phyloP scores from a whole-genome alignment of 108 stramenopile species.

The Skeletonema menzelii region DNA sequence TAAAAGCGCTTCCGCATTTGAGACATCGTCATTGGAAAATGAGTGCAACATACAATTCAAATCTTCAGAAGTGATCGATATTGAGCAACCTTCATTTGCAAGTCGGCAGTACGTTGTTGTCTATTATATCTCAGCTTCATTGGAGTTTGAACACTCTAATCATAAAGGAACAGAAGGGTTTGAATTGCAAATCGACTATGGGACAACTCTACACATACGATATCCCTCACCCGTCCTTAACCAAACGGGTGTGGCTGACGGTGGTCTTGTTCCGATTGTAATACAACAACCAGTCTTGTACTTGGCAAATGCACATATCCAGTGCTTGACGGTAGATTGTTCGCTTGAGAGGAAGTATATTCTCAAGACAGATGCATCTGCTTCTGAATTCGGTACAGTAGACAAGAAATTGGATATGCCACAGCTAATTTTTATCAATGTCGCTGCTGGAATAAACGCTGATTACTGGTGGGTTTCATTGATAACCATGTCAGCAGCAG shows the following conservation, averaged over 20 bases:
- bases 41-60: slow-evolving; percentile 29
- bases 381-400: background rate
- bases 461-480: slow-evolving; percentile 44
- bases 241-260: background rate
- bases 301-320: background rate
- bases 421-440: slow-evolving; percentile 30
- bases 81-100: slow-evolving; percentile 60
- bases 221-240: slow-evolving; percentile 29
- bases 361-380: slow-evolving; percentile 11
- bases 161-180: background rate
- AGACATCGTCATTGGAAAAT: background rate
- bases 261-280: slow-evolving; percentile 13
- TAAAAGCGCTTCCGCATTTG: background rate
- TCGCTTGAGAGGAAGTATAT: background rate
- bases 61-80: slow-evolving; percentile 42
- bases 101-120: slow-evolving; percentile 53
- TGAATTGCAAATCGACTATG: slow-evolving; percentile 27
- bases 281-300: slow-evolving; percentile 22
- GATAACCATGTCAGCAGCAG: slow-evolving; percentile 27
- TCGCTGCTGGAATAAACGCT: slow-evolving; percentile 34
- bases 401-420: background rate
- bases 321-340: background rate
- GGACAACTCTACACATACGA: slow-evolving; percentile 41
- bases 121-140: slow-evolving; percentile 8
- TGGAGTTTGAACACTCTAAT: slow-evolving; percentile 7